A percentile compares a stretch with the other conserved stretches of the same genome.
phyloP scores from a whole-genome alignment of 257 asterid genomes.

The Coffea canephora region DNA sequence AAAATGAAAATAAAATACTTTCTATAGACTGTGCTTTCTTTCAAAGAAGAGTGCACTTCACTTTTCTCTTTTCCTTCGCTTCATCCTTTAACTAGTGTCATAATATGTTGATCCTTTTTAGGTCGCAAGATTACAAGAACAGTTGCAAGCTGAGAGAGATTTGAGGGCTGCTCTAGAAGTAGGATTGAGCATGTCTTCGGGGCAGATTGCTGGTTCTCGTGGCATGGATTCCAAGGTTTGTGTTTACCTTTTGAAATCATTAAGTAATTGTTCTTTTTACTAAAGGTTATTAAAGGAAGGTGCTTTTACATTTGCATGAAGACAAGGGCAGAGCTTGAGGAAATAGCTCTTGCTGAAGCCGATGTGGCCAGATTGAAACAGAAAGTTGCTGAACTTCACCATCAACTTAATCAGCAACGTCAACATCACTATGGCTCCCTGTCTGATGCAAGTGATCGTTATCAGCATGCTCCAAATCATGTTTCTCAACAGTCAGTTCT shows the following conservation, averaged over 20 bases:
- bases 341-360: slow-evolving; percentile 98
- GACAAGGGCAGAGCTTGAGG: slow-evolving; percentile 98
- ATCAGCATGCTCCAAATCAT: slow-evolving; percentile 53
- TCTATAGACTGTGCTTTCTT: background rate
- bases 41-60: background rate
- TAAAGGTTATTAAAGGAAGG: background rate
- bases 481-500: slow-evolving; percentile 61
- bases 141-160: slow-evolving; percentile 97
- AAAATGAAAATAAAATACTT: background rate
- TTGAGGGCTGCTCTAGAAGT: slow-evolving; percentile 91
- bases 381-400: slow-evolving; percentile 97
- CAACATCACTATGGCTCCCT: slow-evolving; percentile 85
- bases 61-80: background rate
- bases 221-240: slow-evolving; percentile 92
- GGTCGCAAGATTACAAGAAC: slow-evolving; percentile 96
- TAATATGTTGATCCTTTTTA: slow-evolving; percentile 22
- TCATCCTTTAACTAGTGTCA: background rate
- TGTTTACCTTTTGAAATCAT: slow-evolving; percentile 9
- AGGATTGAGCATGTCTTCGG: slow-evolving; percentile 95
- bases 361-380: slow-evolving; percentile 94
- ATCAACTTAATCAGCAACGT: slow-evolving; percentile 92
- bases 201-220: slow-evolving; percentile 70
- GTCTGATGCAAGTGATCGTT: slow-evolving; percentile 63
- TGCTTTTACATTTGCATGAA: slow-evolving; percentile 30
- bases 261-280: background rate